Percentiles rank a stretch among this genome's conserved stretches.
Evolutionary conservation across 192 early-diverging fungal genomes (phyloP).

Genomic region (Podila epicladia): DNA sequence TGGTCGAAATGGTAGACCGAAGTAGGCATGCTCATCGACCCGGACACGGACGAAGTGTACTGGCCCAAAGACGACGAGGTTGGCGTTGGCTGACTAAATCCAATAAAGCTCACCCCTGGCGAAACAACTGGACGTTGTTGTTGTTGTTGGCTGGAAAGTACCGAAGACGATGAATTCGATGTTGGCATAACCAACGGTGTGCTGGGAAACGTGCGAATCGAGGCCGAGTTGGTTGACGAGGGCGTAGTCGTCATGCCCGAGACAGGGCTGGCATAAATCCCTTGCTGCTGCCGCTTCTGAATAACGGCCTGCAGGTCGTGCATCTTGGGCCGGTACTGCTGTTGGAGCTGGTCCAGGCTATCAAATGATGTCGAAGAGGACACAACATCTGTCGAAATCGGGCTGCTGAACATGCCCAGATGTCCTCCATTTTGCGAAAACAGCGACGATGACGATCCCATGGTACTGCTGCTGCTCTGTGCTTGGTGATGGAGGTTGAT

Average conservation of each 20-base stretch:
- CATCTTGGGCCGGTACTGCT: slow-evolving; percentile 7
- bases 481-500: too few relatives aligned
- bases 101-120: neutral
- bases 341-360: neutral
- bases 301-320: slow-evolving; percentile 33
- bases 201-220: neutral
- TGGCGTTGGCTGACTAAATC: neutral
- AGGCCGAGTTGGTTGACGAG: neutral
- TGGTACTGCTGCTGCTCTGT: neutral
- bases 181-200: neutral
- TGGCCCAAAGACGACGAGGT: too few relatives aligned
- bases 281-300: slow-evolving; percentile 33
- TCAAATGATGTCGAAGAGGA: neutral
- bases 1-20: too few relatives aligned
- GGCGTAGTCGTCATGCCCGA: neutral
- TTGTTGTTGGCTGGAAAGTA: slow-evolving; percentile 3
- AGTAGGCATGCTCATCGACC: too few relatives aligned
- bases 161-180: neutral
- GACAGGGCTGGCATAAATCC: slow-evolving; percentile 18
- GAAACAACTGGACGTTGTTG: neutral
- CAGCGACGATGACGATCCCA: neutral
- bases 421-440: neutral
- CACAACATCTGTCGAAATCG: neutral
- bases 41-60: too few relatives aligned
- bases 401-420: neutral